These are phyloP conservation scores for Cladobotryum mycophilum DNA, from an alignment of 2,329 filamentous ascomycete species.

Conservation along the genomic window DNA sequence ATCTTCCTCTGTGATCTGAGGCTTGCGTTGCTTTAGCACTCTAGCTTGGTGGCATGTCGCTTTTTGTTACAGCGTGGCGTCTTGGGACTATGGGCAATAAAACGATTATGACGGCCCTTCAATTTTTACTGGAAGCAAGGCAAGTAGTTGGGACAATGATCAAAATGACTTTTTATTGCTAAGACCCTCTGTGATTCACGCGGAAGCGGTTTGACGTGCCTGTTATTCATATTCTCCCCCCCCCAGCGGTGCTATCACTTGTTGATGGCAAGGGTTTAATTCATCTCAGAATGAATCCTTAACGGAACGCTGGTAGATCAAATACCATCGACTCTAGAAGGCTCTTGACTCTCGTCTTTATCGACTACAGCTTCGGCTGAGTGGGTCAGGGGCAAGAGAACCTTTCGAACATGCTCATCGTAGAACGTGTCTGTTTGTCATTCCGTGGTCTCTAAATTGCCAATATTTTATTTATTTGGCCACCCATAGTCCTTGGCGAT, in stretches of 20 bases:
- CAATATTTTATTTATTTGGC: neutral
- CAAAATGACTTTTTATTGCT: neutral
- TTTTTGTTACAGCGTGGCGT: constrained; percentile 32
- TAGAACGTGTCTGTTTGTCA: neutral
- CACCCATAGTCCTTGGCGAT: neutral
- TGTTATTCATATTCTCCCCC: neutral
- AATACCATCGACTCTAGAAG: constrained; percentile 33
- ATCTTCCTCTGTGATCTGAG: constrained; percentile 1
- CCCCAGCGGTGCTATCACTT: constrained; percentile 68
- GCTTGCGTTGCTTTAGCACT: constrained; percentile 2
- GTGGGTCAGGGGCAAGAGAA: constrained; percentile 38
- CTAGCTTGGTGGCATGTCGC: constrained; percentile 3
- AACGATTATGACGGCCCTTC: constrained; percentile 8
- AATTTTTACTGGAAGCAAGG: constrained; percentile 18
- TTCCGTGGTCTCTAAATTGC: neutral
- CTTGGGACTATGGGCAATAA: constrained; percentile 14
- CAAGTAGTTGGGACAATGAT: constrained; percentile 15
- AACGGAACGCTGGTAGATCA: constrained; percentile 78
- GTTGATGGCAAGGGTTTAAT: constrained; percentile 66
- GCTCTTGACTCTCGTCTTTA: constrained; percentile 24
- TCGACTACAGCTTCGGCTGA: constrained; percentile 20
- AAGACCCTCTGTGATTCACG: neutral
- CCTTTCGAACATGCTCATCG: constrained; percentile 30
- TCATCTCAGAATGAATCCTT: constrained; percentile 63
- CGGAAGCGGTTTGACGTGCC: too few species aligned